Percentiles rank a stretch among this genome's conserved stretches.
Evolutionary conservation across 1,284 basidiomycete species (phyloP).

Genomic region (Ceratobasidium sp.): DNA sequence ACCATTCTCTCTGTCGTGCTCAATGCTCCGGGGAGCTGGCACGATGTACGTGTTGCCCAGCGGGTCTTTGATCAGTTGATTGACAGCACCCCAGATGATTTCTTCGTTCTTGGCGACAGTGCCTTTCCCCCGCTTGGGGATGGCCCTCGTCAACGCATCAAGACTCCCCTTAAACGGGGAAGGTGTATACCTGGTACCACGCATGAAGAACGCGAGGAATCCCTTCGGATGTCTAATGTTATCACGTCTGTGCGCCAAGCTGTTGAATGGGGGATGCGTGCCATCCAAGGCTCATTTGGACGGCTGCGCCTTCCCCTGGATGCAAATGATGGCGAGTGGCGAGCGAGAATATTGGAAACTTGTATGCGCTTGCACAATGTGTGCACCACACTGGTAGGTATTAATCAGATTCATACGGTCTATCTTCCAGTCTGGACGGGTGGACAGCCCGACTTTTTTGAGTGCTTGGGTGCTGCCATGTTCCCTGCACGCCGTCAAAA

Average conservation of each 20-base stretch:
- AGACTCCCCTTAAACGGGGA: too few species aligned
- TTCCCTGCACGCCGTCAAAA: too few species aligned
- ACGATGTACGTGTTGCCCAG: conserved; percentile 60
- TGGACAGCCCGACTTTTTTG: neutral
- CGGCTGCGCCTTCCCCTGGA: conserved; percentile 58
- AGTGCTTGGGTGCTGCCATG: too few species aligned
- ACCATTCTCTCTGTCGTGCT: too few species aligned
- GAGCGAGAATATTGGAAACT: conserved; percentile 56
- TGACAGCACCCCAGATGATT: conserved; percentile 57
- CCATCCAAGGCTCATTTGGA: conserved; percentile 62
- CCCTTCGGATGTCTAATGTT: conserved; percentile 53
- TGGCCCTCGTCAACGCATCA: conserved; percentile 54
- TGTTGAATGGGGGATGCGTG: conserved; percentile 63
- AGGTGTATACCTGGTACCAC: conserved; percentile 61
- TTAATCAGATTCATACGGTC: conserved; percentile 60
- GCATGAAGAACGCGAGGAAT: conserved; percentile 54
- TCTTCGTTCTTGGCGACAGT: conserved; percentile 61
- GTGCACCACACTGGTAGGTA: conserved; percentile 54
- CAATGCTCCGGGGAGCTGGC: conserved; percentile 65
- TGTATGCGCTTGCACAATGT: conserved; percentile 57
- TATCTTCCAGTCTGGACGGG: conserved; percentile 53
- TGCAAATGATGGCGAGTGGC: conserved; percentile 52
- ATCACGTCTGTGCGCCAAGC: conserved; percentile 60
- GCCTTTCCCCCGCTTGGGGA: conserved; percentile 60
- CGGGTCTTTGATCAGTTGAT: conserved; percentile 59